Percentiles rank a stretch among this genome's conserved stretches.
Evolutionary conservation across 2,329 filamentous ascomycete genomes (phyloP).

Genomic region (Alternaria sp.): DNA sequence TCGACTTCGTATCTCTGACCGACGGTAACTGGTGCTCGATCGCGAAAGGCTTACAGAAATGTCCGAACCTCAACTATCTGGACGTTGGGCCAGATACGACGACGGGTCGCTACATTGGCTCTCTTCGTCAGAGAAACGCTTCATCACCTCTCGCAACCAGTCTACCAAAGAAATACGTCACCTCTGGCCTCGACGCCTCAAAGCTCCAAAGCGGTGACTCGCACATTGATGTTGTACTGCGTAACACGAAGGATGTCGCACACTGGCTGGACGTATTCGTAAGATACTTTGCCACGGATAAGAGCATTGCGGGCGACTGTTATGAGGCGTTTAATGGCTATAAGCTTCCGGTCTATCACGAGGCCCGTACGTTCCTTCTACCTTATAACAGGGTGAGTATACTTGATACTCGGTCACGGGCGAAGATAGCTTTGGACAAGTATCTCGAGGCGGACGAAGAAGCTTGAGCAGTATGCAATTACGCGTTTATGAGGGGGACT

Average conservation of each 20-base stretch:
- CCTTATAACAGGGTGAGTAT: rapidly evolving
- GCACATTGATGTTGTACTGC: neutral
- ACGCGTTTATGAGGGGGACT: neutral
- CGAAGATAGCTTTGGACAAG: neutral
- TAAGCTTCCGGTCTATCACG: neutral
- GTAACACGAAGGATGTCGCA: neutral
- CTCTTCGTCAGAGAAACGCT: neutral
- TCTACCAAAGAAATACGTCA: neutral
- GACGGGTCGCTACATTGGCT: rapidly evolving
- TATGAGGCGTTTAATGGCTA: too few relatives aligned
- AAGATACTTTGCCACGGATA: neutral
- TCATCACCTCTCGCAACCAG: neutral
- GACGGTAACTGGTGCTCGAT: neutral
- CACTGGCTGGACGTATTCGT: neutral
- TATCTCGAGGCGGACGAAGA: neutral
- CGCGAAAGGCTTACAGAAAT: neutral
- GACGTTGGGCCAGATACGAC: neutral
- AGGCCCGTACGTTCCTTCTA: neutral
- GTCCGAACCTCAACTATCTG: neutral
- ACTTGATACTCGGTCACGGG: neutral
- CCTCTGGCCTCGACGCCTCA: neutral
- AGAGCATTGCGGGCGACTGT: too few relatives aligned
- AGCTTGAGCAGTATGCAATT: neutral
- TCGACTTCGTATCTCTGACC: rapidly evolving
- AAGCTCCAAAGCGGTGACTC: too few relatives aligned